Percentiles rank a stretch among this genome's conserved stretches.
These are phyloP conservation scores for Aristolochia californica DNA, from an alignment of 164 flowering plant genomes.

Conservation along the genomic window DNA sequence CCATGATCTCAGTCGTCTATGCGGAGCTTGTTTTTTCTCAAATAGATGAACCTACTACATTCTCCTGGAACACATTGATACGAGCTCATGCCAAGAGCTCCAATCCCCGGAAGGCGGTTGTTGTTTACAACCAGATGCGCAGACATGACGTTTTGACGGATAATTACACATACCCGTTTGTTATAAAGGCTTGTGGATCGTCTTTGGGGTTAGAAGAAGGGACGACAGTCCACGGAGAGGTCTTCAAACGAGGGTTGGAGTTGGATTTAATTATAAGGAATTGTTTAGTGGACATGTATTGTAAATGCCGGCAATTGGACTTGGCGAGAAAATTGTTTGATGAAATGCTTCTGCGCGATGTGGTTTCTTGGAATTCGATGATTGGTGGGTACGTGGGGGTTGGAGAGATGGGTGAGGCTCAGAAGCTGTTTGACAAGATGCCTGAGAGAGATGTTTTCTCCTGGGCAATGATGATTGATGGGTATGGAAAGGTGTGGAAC, in stretches of 20 bases:
- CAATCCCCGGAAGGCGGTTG: constrained; percentile 12
- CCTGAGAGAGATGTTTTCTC: constrained; percentile 28
- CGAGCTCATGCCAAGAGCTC: constrained; percentile 16
- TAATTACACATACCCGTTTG: constrained; percentile 29
- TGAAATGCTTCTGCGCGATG: constrained; percentile 19
- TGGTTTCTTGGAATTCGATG: constrained; percentile 37
- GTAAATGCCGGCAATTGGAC: constrained; percentile 18
- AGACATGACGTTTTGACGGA: constrained; percentile 13
- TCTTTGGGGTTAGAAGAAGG: constrained; percentile 19
- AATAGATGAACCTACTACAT: constrained; percentile 14
- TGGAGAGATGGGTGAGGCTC: constrained; percentile 23
- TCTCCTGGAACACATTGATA: constrained; percentile 30
- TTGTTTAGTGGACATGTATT: constrained; percentile 33
- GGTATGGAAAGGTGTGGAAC: constrained; percentile 29
- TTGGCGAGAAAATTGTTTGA: constrained; percentile 24
- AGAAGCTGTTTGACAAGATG: constrained; percentile 34
- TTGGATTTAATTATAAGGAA: constrained; percentile 25
- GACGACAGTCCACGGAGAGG: constrained; percentile 26
- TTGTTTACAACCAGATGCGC: constrained; percentile 16
- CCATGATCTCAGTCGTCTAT: constrained; percentile 5
- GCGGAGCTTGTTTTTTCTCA: constrained; percentile 14
- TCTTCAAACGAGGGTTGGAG: constrained; percentile 25
- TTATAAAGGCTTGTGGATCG: constrained; percentile 30
- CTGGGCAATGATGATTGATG: constrained; percentile 42
- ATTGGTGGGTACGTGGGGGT: constrained; percentile 18